Conservation (phyloP, 1,284 basidiomycete species). For the Rhodotorula glutinis region DNA sequence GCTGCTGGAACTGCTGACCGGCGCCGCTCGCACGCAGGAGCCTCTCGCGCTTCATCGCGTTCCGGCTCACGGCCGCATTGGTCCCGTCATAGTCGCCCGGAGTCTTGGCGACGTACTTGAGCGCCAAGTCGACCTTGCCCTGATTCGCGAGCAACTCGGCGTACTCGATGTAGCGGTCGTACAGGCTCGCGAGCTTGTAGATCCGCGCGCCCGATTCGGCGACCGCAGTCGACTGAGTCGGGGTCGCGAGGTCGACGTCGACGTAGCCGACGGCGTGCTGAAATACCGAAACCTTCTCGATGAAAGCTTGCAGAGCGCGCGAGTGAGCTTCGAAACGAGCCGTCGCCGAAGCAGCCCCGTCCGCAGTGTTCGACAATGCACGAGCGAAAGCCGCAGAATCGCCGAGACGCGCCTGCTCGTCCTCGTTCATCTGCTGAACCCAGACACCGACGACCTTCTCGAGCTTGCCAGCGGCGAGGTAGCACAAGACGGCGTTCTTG, state of each 20-base stretch:
- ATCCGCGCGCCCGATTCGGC: constrained; percentile 59
- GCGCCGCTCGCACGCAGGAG: constrained; percentile 13
- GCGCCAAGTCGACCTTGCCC: constrained; percentile 78
- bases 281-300: constrained; percentile 97
- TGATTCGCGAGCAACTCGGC: constrained; percentile 87
- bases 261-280: constrained; percentile 81
- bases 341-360: constrained; percentile 5
- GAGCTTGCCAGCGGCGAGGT: constrained; percentile 79
- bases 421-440: constrained; percentile 85
- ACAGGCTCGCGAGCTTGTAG: constrained; percentile 80
- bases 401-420: constrained; percentile 56
- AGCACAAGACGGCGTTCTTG: constrained; percentile 85
- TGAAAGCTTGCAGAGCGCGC: constrained; percentile 83
- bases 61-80: background rate
- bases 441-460: constrained; percentile 89
- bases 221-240: constrained; percentile 51
- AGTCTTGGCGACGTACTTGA: constrained; percentile 73
- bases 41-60: constrained; percentile 30
- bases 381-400: background rate
- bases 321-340: constrained; percentile 74
- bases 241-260: constrained; percentile 66
- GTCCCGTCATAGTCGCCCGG: constrained; percentile 65
- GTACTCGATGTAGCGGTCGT: constrained; percentile 94
- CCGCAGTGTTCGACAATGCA: background rate
- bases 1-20: too few relatives aligned